These are phyloP conservation scores for Fibroporia radiculosa DNA, from an alignment of 768 basidiomycete genomes.

Conservation along the genomic window DNA sequence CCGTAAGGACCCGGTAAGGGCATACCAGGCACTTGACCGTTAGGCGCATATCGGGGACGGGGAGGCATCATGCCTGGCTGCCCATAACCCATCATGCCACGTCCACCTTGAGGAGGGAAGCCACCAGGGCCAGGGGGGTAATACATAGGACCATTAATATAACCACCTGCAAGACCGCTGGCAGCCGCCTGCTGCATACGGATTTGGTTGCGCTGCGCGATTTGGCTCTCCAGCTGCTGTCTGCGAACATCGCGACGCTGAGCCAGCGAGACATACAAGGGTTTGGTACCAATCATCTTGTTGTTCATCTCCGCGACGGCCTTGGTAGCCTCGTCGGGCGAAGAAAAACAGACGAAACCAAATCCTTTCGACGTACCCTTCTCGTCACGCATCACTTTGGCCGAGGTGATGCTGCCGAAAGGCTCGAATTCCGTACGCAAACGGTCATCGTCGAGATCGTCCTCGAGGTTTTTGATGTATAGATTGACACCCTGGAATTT, in stretches of 20 bases:
- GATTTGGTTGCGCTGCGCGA: constrained; percentile 96
- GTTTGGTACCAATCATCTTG: constrained; percentile 98
- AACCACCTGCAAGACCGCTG: constrained; percentile 74
- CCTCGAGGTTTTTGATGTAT: constrained; percentile 99
- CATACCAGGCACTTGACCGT: constrained; percentile 69
- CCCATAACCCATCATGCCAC: constrained; percentile 72
- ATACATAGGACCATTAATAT: constrained; percentile 83
- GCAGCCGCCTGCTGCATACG: constrained; percentile 94
- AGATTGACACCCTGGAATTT: constrained; percentile 99
- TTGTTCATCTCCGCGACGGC: constrained; percentile 99
- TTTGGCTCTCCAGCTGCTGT: constrained; percentile 98
- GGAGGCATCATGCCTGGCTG: constrained; percentile 85
- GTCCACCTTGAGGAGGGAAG: constrained; percentile 73
- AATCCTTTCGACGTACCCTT: constrained; percentile 92
- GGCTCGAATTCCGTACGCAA: constrained; percentile 94
- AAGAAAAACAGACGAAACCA: constrained; percentile 98
- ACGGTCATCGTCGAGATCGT: constrained; percentile 96
- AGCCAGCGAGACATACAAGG: constrained; percentile 96
- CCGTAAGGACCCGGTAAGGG: constrained; percentile 68
- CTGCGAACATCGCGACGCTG: constrained; percentile 97
- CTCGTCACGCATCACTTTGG: constrained; percentile 99
- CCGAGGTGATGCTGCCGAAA: constrained; percentile 95
- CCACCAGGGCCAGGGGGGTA: constrained; percentile 72
- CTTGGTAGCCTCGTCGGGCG: constrained; percentile 98
- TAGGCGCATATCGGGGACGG: constrained; percentile 75